phyloP scores from a whole-genome alignment of 495 filamentous ascomycete genomes.

The Physcia stellaris region DNA sequence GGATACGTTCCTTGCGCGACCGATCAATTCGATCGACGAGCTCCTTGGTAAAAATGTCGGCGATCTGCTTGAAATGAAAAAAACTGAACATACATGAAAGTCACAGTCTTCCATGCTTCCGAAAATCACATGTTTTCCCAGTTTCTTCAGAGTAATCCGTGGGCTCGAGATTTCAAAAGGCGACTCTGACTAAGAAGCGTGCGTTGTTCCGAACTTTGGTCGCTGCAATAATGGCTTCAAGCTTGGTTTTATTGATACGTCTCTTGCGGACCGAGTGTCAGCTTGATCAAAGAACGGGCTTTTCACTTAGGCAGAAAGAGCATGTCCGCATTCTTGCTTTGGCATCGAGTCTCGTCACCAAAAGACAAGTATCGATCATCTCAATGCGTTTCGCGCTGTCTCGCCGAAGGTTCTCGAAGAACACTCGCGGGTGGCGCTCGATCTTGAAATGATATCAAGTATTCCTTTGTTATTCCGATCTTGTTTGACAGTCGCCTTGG shows the following conservation, averaged over 20 bases:
- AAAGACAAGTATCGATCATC: too few species aligned
- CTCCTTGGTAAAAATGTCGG: too few species aligned
- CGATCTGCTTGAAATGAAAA: too few species aligned
- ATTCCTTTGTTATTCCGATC: too few species aligned
- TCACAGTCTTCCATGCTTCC: conserved; percentile 34
- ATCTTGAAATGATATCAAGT: too few species aligned
- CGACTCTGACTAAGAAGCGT: conserved; percentile 37
- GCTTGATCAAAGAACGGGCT: conserved; percentile 13
- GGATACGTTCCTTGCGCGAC: too few species aligned
- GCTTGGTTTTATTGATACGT: conserved; percentile 16
- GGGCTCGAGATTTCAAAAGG: conserved; percentile 46
- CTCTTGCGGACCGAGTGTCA: conserved; percentile 8
- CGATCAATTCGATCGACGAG: too few species aligned
- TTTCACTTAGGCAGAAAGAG: conserved; percentile 33
- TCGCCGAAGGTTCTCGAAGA: too few species aligned
- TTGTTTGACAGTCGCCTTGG: too few species aligned
- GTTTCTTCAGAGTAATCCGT: conserved; percentile 26
- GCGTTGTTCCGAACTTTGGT: conserved; percentile 37
- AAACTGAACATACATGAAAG: conserved; percentile 27
- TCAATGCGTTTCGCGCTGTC: too few species aligned
- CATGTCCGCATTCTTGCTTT: conserved; percentile 33
- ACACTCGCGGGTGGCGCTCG: too few species aligned
- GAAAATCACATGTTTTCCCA: conserved; percentile 29
- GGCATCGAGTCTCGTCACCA: too few species aligned
- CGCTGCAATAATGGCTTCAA: conserved; percentile 26